A percentile compares a stretch with the other conserved stretches of the same genome.
Evolutionary conservation across 768 basidiomycete species (phyloP).

Genomic region (Suillus subalutaceus): DNA sequence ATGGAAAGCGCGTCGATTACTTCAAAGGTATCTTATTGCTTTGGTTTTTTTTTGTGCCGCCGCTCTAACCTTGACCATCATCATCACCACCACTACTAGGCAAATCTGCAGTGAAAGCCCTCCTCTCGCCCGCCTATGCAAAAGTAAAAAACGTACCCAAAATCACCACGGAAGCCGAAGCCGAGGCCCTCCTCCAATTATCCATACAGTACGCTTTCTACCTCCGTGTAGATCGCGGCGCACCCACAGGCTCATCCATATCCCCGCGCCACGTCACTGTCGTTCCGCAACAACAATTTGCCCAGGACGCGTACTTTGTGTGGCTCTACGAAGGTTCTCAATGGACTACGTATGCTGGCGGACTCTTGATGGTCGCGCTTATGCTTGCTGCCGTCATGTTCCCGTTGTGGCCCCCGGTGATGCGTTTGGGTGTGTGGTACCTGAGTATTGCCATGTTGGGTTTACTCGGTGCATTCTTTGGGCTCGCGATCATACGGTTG

Average conservation of each 20-base stretch:
- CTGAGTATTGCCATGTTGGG: conserved; percentile 86
- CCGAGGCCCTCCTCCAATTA: conserved; percentile 62
- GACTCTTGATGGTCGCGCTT: conserved; percentile 86
- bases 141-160: conserved; percentile 83
- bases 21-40: conserved; percentile 76
- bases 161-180: conserved; percentile 77
- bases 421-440: conserved; percentile 96
- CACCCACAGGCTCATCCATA: conserved; percentile 47
- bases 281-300: conserved; percentile 79
- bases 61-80: conserved; percentile 1
- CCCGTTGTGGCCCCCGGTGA: conserved; percentile 93
- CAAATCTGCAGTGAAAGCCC: conserved; percentile 89
- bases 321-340: conserved; percentile 98
- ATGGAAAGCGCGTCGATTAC: conserved; percentile 95
- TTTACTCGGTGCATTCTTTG: conserved; percentile 89
- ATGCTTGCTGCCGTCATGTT: conserved; percentile 99
- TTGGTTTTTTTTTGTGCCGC: conserved; percentile 7
- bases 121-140: conserved; percentile 89
- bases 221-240: conserved; percentile 86
- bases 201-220: conserved; percentile 88
- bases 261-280: conserved; percentile 74
- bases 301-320: conserved; percentile 83
- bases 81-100: conserved; percentile 55
- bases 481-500: conserved; percentile 83
- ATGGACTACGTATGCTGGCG: conserved; percentile 90